A percentile compares a stretch with the other conserved stretches of the same genome.
Evolutionary conservation across 257 asterid species (phyloP).

Genomic region (Linaria vulgaris): DNA sequence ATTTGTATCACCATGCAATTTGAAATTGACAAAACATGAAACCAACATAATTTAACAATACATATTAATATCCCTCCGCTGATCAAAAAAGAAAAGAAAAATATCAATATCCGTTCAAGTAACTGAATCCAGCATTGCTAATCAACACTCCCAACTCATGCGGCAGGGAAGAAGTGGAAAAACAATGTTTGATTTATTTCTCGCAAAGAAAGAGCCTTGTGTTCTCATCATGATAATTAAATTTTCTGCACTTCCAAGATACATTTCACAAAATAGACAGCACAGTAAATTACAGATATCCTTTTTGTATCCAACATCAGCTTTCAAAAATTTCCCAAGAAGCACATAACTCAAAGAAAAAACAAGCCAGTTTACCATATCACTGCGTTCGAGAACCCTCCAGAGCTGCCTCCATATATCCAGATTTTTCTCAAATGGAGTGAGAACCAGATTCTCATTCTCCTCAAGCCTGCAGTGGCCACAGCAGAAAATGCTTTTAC

Average conservation of each 20-base stretch:
- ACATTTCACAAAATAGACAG: background rate
- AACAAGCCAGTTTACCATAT: conserved; percentile 63
- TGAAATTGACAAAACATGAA: no score
- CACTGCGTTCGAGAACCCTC: conserved; percentile 99
- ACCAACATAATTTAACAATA: no score
- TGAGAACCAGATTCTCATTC: conserved; percentile 85
- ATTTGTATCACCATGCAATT: background rate
- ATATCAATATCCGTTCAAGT: no score
- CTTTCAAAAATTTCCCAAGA: no score
- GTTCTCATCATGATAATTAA: conserved; percentile 10
- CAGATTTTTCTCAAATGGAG: conserved; percentile 97
- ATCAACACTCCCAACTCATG: background rate
- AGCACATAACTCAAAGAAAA: background rate
- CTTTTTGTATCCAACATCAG: no score
- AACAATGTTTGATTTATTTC: background rate
- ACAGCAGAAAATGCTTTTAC: conserved; percentile 10
- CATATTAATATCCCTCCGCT: no score
- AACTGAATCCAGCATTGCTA: background rate
- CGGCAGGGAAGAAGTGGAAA: background rate
- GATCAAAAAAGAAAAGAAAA: no score
- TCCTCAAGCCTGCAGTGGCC: conserved; percentile 78
- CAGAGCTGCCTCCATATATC: conserved; percentile 99
- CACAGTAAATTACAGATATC: no score
- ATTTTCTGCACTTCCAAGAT: conserved; percentile 19
- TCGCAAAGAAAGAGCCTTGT: background rate